Evolutionary conservation across 805 yeast species (phyloP), one percentile per base, ranked within the genome.

Genomic region (Candida nitratophila): DNA sequence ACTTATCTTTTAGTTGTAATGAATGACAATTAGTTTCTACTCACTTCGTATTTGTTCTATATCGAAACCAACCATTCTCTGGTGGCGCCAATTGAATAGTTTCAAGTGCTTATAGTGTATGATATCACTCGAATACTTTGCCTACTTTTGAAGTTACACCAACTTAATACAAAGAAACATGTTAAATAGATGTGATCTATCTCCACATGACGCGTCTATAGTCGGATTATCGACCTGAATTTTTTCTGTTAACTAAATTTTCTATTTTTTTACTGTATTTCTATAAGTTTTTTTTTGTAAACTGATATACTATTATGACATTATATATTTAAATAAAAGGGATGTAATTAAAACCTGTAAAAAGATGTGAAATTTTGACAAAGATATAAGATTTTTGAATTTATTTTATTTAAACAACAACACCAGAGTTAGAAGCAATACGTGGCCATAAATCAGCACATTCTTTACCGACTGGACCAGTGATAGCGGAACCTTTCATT

Each of bases 361-460:
- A 45, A 41, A 34, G 44, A 43, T 44, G 44, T 29, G 32, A 29
- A 29, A 29, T 10, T 11, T 42, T 45, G 46, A 47, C 46, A 45
- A 32, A 32, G 19, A 6, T n/a, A 27, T 42, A 42, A 35, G 27
- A 31, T 51, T 35, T 20, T 30, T 24, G 39, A 38, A n/a, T 34
- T 19, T 30, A 43, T 35, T 33, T 29, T 41, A 53, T 65, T 81
- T 90, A 93, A 73, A 90, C 99, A 74, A 93, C 99, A 73, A 93
- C 99, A 88, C 99, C 99, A 66, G 99, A 93, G 91, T 88, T 88
- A 63, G 97, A 89, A 70, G 99, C 98, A 80, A 93, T 93, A 82
- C 99, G 88, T 74, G 99, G 99, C 99, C 99, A 93, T 75, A 93
- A 86, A 73, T 93, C 99, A 73, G 99, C 99, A 83, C 99, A 95